Evolutionary conservation across 106 monocot species (phyloP).

Genomic region (Phalaenopsis equestris): DNA sequence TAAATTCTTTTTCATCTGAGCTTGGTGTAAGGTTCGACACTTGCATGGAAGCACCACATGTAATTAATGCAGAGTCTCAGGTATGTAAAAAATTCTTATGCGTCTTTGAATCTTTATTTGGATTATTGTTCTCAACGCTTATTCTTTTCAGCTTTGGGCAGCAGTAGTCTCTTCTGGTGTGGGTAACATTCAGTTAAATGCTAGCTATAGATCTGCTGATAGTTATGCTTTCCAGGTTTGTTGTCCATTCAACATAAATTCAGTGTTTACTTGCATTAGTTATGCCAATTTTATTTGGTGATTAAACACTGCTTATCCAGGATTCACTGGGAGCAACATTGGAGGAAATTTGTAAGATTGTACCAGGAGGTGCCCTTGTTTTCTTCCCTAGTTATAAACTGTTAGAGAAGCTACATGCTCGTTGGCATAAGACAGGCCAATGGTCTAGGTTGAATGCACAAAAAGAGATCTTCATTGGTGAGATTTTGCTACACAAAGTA

Average conservation of each 20-base stretch:
- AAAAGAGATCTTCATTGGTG: constrained; percentile 78
- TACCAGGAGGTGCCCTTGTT: constrained; percentile 86
- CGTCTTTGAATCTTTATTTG: neutral
- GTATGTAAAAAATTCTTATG: constrained; percentile 15
- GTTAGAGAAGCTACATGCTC: constrained; percentile 69
- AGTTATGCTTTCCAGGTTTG: constrained; percentile 81
- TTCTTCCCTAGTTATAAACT: constrained; percentile 98
- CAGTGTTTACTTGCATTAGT: neutral
- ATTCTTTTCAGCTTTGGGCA: constrained; percentile 68
- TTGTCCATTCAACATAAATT: neutral
- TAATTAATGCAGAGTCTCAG: constrained; percentile 89
- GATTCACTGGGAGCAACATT: constrained; percentile 80
- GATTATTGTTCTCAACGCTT: constrained; percentile 7
- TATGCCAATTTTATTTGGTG: neutral
- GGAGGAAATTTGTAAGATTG: constrained; percentile 85
- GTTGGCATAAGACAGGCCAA: constrained; percentile 92
- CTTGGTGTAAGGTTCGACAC: constrained; percentile 89
- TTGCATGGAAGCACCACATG: constrained; percentile 97
- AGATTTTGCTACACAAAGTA: constrained; percentile 6
- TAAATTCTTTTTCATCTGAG: constrained; percentile 96
- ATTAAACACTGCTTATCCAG: constrained; percentile 29
- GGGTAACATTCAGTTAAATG: constrained; percentile 73
- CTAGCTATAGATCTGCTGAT: constrained; percentile 90
- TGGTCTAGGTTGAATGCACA: constrained; percentile 74
- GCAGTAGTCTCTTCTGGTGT: constrained; percentile 68